A percentile compares a stretch with the other conserved stretches of the same genome.
Evolutionary conservation across 768 basidiomycete species (phyloP).

Genomic region (Clitopilus hobsonii): DNA sequence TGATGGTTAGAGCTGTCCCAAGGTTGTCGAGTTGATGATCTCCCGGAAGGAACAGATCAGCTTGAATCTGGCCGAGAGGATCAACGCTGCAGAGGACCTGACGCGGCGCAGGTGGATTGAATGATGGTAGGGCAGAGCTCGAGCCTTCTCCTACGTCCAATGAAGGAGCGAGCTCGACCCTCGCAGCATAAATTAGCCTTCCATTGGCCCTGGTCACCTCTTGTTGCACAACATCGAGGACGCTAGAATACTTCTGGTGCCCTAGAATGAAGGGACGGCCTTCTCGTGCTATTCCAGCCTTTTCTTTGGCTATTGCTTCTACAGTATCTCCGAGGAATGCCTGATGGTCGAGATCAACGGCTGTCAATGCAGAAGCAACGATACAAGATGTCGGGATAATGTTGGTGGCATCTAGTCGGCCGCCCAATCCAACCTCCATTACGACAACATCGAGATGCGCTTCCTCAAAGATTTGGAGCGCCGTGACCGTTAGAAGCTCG

Average conservation of each 20-base stretch:
- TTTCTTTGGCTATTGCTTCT: conserved; percentile 72
- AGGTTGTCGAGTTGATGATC: conserved; percentile 84
- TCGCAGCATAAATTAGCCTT: conserved; percentile 34
- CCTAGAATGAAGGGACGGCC: conserved; percentile 66
- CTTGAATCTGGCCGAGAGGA: conserved; percentile 39
- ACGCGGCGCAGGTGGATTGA: conserved; percentile 32
- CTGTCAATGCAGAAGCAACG: conserved; percentile 75
- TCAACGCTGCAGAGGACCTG: conserved; percentile 36
- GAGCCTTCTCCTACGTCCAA: conserved; percentile 23
- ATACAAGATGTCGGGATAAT: conserved; percentile 67
- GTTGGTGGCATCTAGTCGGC: conserved; percentile 90
- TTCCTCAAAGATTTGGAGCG: conserved; percentile 70
- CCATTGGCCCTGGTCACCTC: conserved; percentile 39
- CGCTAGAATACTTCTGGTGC: conserved; percentile 48
- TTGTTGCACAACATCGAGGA: conserved; percentile 37
- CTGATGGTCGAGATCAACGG: conserved; percentile 93
- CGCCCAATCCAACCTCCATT: conserved; percentile 95
- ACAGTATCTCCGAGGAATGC: conserved; percentile 79
- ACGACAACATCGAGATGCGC: conserved; percentile 74
- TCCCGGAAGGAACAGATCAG: conserved; percentile 67
- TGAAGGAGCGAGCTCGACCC: conserved; percentile 25
- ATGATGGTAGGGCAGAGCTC: conserved; percentile 14
- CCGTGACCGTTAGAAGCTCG: conserved; percentile 82
- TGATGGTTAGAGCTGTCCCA: conserved; percentile 57
- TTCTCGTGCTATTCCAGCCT: conserved; percentile 71